Conservation (phyloP, 495 filamentous ascomycete genomes). For the Trichocladium antarcticum region DNA sequence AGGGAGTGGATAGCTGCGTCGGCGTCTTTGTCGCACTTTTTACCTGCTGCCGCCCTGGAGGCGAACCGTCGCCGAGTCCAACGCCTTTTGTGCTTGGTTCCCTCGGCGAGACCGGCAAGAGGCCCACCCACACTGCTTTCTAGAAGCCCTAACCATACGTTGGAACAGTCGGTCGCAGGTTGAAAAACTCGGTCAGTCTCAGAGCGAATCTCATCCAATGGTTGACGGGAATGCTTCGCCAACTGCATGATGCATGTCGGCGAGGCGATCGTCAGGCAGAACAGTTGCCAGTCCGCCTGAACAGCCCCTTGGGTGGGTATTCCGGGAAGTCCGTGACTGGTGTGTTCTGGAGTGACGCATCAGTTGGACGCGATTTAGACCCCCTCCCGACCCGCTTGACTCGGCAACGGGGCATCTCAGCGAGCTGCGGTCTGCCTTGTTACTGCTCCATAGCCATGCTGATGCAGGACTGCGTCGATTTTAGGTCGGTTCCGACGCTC, state of each 20-base stretch:
- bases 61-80: no score
- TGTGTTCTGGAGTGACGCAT: conserved; percentile 1
- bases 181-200: conserved; percentile 1
- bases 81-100: no score
- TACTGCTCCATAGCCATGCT: background rate
- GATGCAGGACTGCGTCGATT: background rate
- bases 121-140: no score
- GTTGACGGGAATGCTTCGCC: background rate
- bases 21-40: no score
- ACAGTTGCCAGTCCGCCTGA: conserved; percentile 2
- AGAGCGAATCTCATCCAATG: conserved; percentile 1
- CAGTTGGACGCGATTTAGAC: conserved; percentile 1
- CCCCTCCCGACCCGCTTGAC: background rate
- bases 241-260: conserved; percentile 1
- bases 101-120: no score
- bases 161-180: background rate
- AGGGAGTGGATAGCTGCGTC: no score
- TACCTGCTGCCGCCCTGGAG: no score
- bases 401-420: background rate
- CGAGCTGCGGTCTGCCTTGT: conserved; percentile 3
- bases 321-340: conserved; percentile 2
- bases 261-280: conserved; percentile 3
- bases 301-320: conserved; percentile 2
- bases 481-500: background rate
- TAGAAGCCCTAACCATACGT: conserved; percentile 1